Conservation (phyloP, 257 asterid species). For the Fraxinus americana region DNA sequence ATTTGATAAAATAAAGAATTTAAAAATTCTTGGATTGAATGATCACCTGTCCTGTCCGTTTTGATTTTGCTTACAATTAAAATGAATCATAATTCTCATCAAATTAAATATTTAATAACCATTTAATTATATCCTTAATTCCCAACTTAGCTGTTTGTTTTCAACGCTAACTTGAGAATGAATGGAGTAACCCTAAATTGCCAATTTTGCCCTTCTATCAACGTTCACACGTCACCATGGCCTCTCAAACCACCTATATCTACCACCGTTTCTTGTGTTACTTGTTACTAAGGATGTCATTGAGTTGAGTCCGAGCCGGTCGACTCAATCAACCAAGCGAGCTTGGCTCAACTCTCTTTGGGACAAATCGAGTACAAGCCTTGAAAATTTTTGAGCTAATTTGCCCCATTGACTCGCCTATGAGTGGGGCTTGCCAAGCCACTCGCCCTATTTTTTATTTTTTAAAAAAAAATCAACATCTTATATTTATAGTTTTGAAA, state of each 20-base stretch:
- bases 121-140: neutral
- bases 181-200: too few relatives aligned
- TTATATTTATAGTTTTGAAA: too few relatives aligned
- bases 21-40: neutral
- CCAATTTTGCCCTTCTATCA: neutral
- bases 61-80: neutral
- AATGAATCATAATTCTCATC: neutral
- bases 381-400: too few relatives aligned
- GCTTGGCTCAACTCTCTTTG: too few relatives aligned
- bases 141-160: neutral
- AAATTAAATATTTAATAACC: neutral
- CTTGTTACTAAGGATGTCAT: neutral
- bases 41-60: conserved; percentile 2
- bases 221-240: neutral
- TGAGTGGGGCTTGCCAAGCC: too few relatives aligned
- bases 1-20: too few relatives aligned
- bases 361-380: too few relatives aligned
- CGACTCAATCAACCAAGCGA: too few relatives aligned
- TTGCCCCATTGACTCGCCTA: too few relatives aligned
- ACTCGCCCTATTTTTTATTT: too few relatives aligned
- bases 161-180: neutral
- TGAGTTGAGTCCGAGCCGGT: too few relatives aligned
- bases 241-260: neutral
- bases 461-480: too few relatives aligned
- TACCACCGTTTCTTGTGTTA: neutral